phyloP scores from a whole-genome alignment of 2,329 filamentous ascomycete species.

The Talaromyces sp. region DNA sequence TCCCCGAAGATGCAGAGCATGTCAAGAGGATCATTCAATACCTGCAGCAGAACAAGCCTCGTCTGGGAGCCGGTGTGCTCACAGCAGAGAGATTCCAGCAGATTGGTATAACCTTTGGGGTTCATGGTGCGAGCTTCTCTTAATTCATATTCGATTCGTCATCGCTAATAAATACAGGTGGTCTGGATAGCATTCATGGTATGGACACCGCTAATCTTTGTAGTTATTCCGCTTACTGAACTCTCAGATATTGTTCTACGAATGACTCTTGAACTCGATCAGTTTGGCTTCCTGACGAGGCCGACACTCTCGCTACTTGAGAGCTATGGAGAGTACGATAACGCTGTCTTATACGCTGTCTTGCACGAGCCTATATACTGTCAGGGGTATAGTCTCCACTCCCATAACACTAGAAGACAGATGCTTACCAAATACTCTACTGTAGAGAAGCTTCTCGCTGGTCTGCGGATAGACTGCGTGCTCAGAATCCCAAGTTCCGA shows the following conservation, averaged over 20 bases:
- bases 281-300: constrained; percentile 71
- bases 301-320: constrained; percentile 69
- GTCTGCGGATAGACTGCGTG: constrained; percentile 58
- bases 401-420: not conserved
- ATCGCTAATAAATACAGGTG: constrained; percentile 44
- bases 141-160: not conserved
- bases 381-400: constrained; percentile 49
- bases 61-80: constrained; percentile 67
- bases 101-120: constrained; percentile 73
- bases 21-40: constrained; percentile 66
- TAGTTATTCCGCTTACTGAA: not conserved
- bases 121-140: constrained; percentile 56
- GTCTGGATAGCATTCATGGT: constrained; percentile 70
- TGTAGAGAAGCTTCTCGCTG: constrained; percentile 61
- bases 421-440: constrained; percentile 1
- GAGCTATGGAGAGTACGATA: constrained; percentile 65
- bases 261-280: constrained; percentile 68
- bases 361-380: constrained; percentile 89
- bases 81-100: constrained; percentile 73
- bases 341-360: constrained; percentile 76
- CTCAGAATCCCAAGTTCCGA: constrained; percentile 45
- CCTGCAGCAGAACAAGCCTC: constrained; percentile 61
- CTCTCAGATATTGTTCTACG: constrained; percentile 62
- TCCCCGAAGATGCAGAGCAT: constrained; percentile 69
- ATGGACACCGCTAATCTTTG: constrained; percentile 16